Base-by-base conservation (phyloP, 495 filamentous ascomycete genomes). In the Lichenothelia convexa region DNA sequence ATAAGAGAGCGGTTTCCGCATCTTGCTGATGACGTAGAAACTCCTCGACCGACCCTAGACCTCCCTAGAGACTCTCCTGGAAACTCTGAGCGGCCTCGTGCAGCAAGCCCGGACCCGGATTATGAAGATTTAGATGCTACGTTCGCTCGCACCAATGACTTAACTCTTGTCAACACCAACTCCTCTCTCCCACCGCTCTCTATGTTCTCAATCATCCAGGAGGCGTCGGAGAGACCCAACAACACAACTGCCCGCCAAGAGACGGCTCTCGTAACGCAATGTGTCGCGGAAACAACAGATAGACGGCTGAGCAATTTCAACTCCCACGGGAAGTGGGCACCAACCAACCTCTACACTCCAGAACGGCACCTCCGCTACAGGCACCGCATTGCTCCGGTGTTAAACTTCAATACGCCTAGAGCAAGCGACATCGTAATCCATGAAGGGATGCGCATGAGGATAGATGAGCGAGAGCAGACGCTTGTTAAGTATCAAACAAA, bases 351-450 rank as follows among this genome's bases (percentile, higher is more conserved):
- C 22, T 13, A 30, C n/a, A 23, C 7, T 31, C 2, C 12, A 18
- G 17, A n/a, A 12, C 43, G n/a, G 5, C 27, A 21, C 21, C 13
- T 53, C 8, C 50, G 55, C 35, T 60, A 58, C 45, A 50, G 45
- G 17, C 48, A 53, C 1, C 51, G 53, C 5, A 58, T 55, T 36
- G 43, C 51, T 19, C 56, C 56, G 6, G 37, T 56, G 11, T 39
- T 60, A 5, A 37, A 50, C 9, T 42, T 44, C 15, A 35, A 45
- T 18, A 44, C 55, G 4, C 42, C 50, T 1, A 39, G 56, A 17
- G 53, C 54, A 0, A 51, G 45, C 39, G 47, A 56, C 41, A 42
- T 58, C 5, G 40, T 60, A 1, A 51, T 55, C 40, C 48, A 37
- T 35, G 15, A 46, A 13, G 56, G 50, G 32, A 38, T 40, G 24